Evolutionary conservation across 1,139 yeast genomes (phyloP), one percentile per base, ranked within the genome.

Genomic region (Groenewaldozyma auringiensis): DNA sequence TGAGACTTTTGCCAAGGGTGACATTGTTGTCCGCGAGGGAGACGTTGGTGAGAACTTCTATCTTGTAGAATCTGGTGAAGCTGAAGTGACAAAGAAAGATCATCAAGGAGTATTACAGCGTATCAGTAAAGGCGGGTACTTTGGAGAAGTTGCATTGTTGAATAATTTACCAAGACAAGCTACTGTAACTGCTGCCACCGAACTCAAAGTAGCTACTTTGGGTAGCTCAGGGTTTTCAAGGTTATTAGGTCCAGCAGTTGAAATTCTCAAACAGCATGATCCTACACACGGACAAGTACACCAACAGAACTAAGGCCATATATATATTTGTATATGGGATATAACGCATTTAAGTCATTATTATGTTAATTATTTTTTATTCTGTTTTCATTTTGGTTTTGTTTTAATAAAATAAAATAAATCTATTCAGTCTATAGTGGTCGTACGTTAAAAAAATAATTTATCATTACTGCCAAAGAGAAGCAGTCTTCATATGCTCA

Each of bases 161-260:
- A 85, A 89, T 58, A 96, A 92, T 60, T 72, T 82, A 51, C 97
- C 97, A 51, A 79, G 98, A 67, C 94, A 87, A 64, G 98, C 98
- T 31, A 84, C 96, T 3, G 94, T 92, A 37, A 79, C 76, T 47
- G 96, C 96, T 1, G 68, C 75, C 31, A 78, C 83, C 47, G 74
- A 75, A 44, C 81, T 92, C 22, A 84, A 85, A 58, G 95, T 89
- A 42, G 97, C 95, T 22, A 83, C 94, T 2, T 74, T 92, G 57
- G 95, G 88, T 51, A 88, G 89, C 69, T 77, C 84, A 49, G 98
- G 96, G 0, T 92, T 92, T 72, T 92, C 88, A 66, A 78, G 97
- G 66, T 74, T 92, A 55, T 75, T 92, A 54, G 98, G 98, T 2
- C 95, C 95, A 33, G 96, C 86, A 1, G 94, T 88, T 21, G 84